These are phyloP conservation scores for Apiotrichum gamsii DNA, from an alignment of 1,284 basidiomycete species.

Conservation along the genomic window DNA sequence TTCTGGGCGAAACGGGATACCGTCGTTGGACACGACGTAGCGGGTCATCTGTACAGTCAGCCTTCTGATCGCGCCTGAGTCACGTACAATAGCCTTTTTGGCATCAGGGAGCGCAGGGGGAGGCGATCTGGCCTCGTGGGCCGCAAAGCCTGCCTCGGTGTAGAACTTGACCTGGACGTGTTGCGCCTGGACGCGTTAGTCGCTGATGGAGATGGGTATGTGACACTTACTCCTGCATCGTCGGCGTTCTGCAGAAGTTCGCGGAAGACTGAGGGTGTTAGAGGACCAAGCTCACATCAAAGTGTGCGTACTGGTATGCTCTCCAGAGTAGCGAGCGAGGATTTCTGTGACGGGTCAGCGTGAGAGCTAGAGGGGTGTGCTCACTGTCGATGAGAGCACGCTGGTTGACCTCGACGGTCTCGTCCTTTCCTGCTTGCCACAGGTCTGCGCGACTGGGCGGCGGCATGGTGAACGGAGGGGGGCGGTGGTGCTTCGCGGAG, in stretches of 20 bases:
- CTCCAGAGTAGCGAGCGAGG: slow-evolving; percentile 86
- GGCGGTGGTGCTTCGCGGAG: neutral
- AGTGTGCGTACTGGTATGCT: slow-evolving; percentile 63
- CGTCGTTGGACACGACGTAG: slow-evolving; percentile 75
- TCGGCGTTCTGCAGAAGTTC: slow-evolving; percentile 93
- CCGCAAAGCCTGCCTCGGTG: slow-evolving; percentile 55
- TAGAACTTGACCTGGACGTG: slow-evolving; percentile 77
- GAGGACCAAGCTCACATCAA: slow-evolving; percentile 5
- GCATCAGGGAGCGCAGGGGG: slow-evolving; percentile 52
- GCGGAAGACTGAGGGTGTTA: slow-evolving; percentile 67
- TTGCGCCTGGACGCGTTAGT: slow-evolving; percentile 51
- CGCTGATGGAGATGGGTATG: neutral
- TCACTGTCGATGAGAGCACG: slow-evolving; percentile 81
- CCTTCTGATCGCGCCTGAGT: neutral
- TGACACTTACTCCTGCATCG: slow-evolving; percentile 60
- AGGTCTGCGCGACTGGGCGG: slow-evolving; percentile 31
- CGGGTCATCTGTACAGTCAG: slow-evolving; percentile 37
- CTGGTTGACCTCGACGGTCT: slow-evolving; percentile 80
- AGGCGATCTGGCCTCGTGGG: slow-evolving; percentile 40
- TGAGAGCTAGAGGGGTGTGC: neutral
- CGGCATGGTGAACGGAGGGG: slow-evolving; percentile 15
- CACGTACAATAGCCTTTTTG: slow-evolving; percentile 54
- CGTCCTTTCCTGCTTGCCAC: slow-evolving; percentile 42
- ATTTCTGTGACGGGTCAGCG: slow-evolving; percentile 50
- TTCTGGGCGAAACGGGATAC: slow-evolving; percentile 64